Base-by-base conservation (phyloP, 257 asterid species). In the Schizonepeta tenuifolia region DNA sequence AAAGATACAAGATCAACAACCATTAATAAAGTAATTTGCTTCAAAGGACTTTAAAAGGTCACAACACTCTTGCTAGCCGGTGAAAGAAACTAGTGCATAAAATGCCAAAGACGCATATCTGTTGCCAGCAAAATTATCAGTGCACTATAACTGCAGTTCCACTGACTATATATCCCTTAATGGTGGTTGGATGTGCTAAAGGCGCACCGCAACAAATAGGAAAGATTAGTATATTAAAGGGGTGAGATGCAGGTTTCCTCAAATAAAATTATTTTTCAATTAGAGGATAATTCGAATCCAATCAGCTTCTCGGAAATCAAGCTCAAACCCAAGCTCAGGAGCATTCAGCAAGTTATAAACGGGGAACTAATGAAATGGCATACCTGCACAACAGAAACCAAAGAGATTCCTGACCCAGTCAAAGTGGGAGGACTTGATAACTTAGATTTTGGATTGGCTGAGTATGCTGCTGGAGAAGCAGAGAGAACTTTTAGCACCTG, bases 371-470 rank as follows among this genome's bases (percentile, higher is more conserved):
- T 71, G 51, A 75, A 70, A 22, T 24, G 58, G 56, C 49, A 43
- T 74, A 90, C 98, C 95, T 93, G 98, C 60, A 90, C 93, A 38
- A 84, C 84, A 68, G 96, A 93, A 77, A 93, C 98, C 58, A 93
- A 81, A 26, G 97, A 86, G 79, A 90, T 79, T 6, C 89, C 74
- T 60, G 97, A 80, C 67, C 98, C 98, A 79, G 79, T 67, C 77
- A 90, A 83, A 47, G 86, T 60, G 41, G 98, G 97, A 54, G 98
- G 90, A 74, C 71, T 81, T 67, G 93, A 82, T 71, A 90, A 73
- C 87, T 83, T 84, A 65, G 89, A 78, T 15, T 84, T 89, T 14
- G 90, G 96, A 75, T 87, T 86, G 69, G 93, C 95, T 2, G 96
- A 93, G 78, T 93, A 93, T 5, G 97, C 97, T 28, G 96, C 85